phyloP scores from a whole-genome alignment of 2,329 filamentous ascomycete genomes.

The Dichotomopilus funicola region DNA sequence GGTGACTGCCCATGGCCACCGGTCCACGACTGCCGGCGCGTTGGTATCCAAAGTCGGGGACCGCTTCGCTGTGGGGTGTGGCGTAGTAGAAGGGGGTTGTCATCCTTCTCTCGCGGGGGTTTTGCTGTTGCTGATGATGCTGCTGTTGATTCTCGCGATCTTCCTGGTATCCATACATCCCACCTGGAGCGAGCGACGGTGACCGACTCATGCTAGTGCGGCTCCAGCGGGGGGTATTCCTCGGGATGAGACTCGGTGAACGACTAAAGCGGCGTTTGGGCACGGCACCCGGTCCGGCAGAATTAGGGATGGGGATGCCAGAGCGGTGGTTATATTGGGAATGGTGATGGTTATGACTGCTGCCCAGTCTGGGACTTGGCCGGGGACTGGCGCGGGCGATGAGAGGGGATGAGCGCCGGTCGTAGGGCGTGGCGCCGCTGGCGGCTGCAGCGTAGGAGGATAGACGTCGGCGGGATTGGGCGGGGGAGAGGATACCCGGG shows the following conservation, averaged over 20 bases:
- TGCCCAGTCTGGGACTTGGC: conserved; percentile 16
- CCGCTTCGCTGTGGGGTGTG: conserved; percentile 63
- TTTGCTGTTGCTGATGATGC: conserved; percentile 10
- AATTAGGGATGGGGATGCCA: no score
- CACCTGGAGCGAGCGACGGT: conserved; percentile 31
- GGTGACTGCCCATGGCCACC: background rate
- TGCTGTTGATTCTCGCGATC: conserved; percentile 29
- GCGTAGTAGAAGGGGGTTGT: conserved; percentile 64
- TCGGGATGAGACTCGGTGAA: conserved; percentile 47
- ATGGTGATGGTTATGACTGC: conserved; percentile 23
- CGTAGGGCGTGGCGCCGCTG: conserved; percentile 22
- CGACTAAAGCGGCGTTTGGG: conserved; percentile 42
- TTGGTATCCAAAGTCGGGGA: conserved; percentile 34
- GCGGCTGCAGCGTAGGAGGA: conserved; percentile 33
- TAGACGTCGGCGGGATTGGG: conserved; percentile 39
- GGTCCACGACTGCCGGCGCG: conserved; percentile 22
- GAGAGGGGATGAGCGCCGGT: conserved; percentile 36
- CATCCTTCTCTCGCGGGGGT: conserved; percentile 29
- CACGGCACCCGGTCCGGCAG: conserved; percentile 9
- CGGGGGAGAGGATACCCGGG: conserved; percentile 35
- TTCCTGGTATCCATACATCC: conserved; percentile 32
- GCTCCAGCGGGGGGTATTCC: conserved; percentile 52
- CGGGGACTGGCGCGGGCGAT: conserved; percentile 28
- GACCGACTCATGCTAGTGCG: conserved; percentile 30
- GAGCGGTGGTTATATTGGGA: no score